These are phyloP conservation scores for Phanerochaete sordida DNA, from an alignment of 768 basidiomycete species.

Conservation along the genomic window DNA sequence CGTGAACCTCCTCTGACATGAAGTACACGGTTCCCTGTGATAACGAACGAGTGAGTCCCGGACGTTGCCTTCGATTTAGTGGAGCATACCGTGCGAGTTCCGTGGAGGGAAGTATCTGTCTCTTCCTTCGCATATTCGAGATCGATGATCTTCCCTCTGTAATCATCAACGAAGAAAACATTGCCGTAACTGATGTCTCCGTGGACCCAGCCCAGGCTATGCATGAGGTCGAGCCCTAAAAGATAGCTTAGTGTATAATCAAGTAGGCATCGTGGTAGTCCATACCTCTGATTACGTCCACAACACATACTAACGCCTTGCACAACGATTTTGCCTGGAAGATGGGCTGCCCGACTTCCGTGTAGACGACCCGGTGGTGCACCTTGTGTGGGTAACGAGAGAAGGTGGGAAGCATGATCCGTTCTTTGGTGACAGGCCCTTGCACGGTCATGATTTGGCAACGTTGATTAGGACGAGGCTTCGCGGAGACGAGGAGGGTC, in stretches of 20 bases:
- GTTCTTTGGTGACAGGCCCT: neutral
- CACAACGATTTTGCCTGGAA: neutral
- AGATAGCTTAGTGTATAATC: neutral
- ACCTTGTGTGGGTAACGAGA: neutral
- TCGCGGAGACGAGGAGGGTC: neutral
- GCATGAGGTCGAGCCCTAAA: neutral
- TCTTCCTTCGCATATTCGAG: conserved; percentile 8
- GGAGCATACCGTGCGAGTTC: neutral
- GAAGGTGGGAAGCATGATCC: neutral
- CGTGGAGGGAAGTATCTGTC: neutral
- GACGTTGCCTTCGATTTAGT: no score
- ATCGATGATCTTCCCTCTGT: conserved; percentile 1
- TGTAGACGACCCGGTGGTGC: neutral
- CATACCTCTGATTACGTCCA: neutral
- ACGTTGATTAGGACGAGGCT: neutral
- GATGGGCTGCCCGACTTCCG: neutral
- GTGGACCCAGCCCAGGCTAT: neutral
- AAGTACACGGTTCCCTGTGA: conserved; percentile 6
- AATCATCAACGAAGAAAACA: neutral
- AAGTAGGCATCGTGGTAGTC: neutral
- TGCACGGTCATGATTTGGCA: neutral
- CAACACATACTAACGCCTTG: neutral
- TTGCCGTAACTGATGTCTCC: conserved; percentile 6
- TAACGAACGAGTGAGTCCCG: neutral
- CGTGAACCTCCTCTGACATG: conserved; percentile 1